These are phyloP conservation scores for Hygrocybe coccinea DNA, from an alignment of 768 basidiomycete species.

Conservation along the genomic window DNA sequence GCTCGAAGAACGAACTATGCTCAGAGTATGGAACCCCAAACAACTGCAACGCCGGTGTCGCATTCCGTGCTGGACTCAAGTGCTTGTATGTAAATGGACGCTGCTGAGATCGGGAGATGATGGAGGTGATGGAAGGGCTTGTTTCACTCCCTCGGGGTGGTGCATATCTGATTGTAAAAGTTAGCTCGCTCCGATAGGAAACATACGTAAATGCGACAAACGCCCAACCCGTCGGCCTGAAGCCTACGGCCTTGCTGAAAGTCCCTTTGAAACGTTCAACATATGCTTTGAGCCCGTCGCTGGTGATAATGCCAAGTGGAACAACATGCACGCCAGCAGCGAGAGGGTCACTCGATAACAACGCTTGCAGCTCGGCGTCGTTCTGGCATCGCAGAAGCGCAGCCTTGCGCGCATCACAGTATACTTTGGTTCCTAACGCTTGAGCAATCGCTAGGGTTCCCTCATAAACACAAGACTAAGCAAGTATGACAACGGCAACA, in stretches of 20 bases:
- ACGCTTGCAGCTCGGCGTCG: slow-evolving; percentile 72
- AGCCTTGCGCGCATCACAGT: slow-evolving; percentile 81
- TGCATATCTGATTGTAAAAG: slow-evolving; percentile 46
- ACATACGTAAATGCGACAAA: slow-evolving; percentile 37
- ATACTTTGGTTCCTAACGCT: slow-evolving; percentile 76
- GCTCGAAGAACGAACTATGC: slow-evolving; percentile 92
- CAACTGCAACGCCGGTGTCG: slow-evolving; percentile 62
- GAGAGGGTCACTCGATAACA: slow-evolving; percentile 73
- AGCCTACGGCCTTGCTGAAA: slow-evolving; percentile 71
- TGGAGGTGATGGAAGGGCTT: slow-evolving; percentile 57
- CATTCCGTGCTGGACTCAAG: slow-evolving; percentile 65
- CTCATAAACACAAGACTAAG: slow-evolving; percentile 3
- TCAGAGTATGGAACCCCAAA: slow-evolving; percentile 92
- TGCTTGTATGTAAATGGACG: slow-evolving; percentile 65
- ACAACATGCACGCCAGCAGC: slow-evolving; percentile 82
- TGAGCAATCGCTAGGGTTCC: slow-evolving; percentile 66
- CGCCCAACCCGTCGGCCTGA: slow-evolving; percentile 97
- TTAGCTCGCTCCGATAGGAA: not conserved
- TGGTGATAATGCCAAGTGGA: slow-evolving; percentile 67
- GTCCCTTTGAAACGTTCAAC: slow-evolving; percentile 65
- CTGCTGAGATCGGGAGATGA: slow-evolving; percentile 64
- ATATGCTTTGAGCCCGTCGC: slow-evolving; percentile 75
- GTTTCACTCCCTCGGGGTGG: slow-evolving; percentile 60
- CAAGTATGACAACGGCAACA: not conserved
- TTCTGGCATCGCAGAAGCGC: slow-evolving; percentile 78